These are phyloP conservation scores for Biscutella laevigata DNA, from an alignment of 441 rosid genomes.

Conservation along the genomic window DNA sequence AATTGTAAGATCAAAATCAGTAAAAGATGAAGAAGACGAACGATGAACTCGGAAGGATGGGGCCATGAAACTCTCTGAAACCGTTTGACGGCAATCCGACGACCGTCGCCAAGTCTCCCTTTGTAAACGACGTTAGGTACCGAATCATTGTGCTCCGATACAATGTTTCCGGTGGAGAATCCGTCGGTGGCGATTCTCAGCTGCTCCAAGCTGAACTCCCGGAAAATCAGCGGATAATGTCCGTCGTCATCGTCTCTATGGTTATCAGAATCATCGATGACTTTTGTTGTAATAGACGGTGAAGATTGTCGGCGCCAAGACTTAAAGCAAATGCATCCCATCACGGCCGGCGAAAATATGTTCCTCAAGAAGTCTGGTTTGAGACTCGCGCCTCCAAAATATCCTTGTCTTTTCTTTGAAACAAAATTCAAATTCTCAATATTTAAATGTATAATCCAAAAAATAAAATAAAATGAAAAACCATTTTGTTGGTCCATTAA, in stretches of 20 bases:
- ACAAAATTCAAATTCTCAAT: background rate
- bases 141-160: constrained; percentile 58
- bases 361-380: too few species aligned
- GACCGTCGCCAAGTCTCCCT: constrained; percentile 55
- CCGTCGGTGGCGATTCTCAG: constrained; percentile 72
- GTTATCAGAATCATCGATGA: background rate
- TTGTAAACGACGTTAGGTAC: constrained; percentile 75
- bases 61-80: constrained; percentile 76
- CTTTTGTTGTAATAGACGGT: constrained; percentile 12
- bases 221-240: constrained; percentile 27
- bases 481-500: too few species aligned
- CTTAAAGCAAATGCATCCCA: constrained; percentile 30
- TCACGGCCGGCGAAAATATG: background rate
- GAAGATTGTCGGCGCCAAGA: constrained; percentile 3
- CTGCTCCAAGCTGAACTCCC: constrained; percentile 66
- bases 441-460: background rate
- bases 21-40: constrained; percentile 21
- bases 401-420: background rate
- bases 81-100: constrained; percentile 71
- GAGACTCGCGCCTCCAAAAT: constrained; percentile 10
- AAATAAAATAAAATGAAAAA: too few species aligned
- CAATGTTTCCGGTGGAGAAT: constrained; percentile 63
- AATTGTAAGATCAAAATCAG: background rate
- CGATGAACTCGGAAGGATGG: constrained; percentile 70
- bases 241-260: constrained; percentile 1